A percentile compares a stretch with the other conserved stretches of the same genome.
phyloP scores from a whole-genome alignment of 495 filamentous ascomycete genomes.

The Penicillium coffeae region DNA sequence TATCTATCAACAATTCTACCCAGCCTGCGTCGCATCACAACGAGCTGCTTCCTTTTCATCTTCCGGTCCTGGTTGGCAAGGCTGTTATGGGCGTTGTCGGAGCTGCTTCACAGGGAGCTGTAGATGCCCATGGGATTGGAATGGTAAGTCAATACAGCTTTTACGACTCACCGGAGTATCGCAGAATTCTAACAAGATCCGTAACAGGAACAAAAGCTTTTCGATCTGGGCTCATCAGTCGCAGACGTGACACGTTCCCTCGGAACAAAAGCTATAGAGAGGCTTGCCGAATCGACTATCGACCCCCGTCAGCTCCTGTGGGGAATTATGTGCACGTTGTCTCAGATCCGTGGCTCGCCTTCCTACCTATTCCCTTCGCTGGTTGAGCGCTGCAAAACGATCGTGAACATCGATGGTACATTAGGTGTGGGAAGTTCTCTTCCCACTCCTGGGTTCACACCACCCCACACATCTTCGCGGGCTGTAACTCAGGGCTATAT shows the following conservation, averaged over 20 bases:
- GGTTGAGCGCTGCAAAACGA: constrained; percentile 32
- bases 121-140: constrained; percentile 59
- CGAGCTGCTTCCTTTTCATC: constrained; percentile 52
- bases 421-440: constrained; percentile 33
- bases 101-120: constrained; percentile 46
- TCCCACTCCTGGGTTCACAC: constrained; percentile 17
- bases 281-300: constrained; percentile 29
- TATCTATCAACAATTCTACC: constrained; percentile 52
- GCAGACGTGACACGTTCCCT: constrained; percentile 38
- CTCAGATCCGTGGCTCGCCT: constrained; percentile 42
- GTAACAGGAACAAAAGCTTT: constrained; percentile 41
- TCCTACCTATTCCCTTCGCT: constrained; percentile 40
- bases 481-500: constrained; percentile 18
- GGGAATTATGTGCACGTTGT: constrained; percentile 40
- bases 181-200: background rate
- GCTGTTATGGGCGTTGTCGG: constrained; percentile 52
- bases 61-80: constrained; percentile 55
- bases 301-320: constrained; percentile 40
- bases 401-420: constrained; percentile 30
- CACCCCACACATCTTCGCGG: constrained; percentile 14
- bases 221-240: constrained; percentile 35
- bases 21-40: constrained; percentile 42
- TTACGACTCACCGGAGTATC: background rate
- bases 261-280: constrained; percentile 26
- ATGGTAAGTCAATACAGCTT: constrained; percentile 53